phyloP scores from a whole-genome alignment of 495 filamentous ascomycete species.

The Alectoria sarmentosa region DNA sequence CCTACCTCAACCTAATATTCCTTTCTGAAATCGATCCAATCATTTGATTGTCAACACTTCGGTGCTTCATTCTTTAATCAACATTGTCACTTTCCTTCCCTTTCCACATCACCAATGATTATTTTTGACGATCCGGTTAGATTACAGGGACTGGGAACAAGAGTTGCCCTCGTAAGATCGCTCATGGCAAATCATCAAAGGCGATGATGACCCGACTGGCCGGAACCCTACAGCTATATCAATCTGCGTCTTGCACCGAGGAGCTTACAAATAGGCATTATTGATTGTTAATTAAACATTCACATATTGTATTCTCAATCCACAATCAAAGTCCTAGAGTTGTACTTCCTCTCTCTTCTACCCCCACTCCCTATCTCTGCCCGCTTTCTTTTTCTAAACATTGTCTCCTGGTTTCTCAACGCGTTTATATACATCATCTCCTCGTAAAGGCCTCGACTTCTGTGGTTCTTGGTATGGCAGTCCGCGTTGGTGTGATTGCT shows the following conservation, averaged over 20 bases:
- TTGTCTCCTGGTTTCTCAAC: neutral
- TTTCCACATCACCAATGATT: too few relatives aligned
- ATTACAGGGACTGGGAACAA: too few relatives aligned
- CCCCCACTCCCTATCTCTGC: neutral
- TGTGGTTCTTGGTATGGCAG: constrained; percentile 37
- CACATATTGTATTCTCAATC: too few relatives aligned
- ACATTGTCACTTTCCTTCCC: too few relatives aligned
- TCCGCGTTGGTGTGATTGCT: constrained; percentile 49
- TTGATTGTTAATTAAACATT: neutral
- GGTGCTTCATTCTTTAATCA: too few relatives aligned
- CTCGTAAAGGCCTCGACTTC: neutral
- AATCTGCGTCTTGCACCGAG: neutral
- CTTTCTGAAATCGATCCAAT: too few relatives aligned
- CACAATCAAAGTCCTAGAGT: neutral
- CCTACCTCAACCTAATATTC: too few relatives aligned
- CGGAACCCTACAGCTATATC: neutral
- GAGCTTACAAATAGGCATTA: neutral
- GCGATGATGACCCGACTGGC: too few relatives aligned
- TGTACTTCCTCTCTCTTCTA: neutral
- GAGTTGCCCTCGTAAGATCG: too few relatives aligned
- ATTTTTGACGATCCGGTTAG: too few relatives aligned
- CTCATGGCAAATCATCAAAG: too few relatives aligned
- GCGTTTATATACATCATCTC: neutral
- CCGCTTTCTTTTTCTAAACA: neutral
- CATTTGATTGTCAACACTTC: too few relatives aligned